Conservation (phyloP, 2,329 filamentous ascomycete genomes). For the Ascochyta koolunga region DNA sequence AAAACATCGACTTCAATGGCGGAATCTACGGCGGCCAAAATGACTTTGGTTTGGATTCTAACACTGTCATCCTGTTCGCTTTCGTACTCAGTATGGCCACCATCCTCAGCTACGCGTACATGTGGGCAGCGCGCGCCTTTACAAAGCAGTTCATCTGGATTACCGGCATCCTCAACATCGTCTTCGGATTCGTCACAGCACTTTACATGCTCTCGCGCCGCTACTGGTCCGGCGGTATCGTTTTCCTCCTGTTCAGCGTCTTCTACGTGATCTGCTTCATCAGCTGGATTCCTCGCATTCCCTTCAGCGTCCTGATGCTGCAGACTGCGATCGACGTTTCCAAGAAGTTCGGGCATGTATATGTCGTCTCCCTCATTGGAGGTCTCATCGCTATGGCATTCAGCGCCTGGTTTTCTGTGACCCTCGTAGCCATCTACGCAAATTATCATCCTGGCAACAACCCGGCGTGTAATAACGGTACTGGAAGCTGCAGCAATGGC, state of each 20-base stretch:
- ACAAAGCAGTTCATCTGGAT: conserved; percentile 94
- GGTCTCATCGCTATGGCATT: conserved; percentile 78
- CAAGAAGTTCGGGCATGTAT: conserved; percentile 83
- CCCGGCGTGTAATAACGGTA: conserved; percentile 59
- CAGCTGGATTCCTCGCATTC: conserved; percentile 85
- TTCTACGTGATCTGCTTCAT: conserved; percentile 85
- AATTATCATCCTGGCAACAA: conserved; percentile 75
- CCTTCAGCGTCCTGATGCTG: conserved; percentile 89
- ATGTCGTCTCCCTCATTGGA: conserved; percentile 81
- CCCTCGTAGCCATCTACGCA: conserved; percentile 83
- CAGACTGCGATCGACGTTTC: conserved; percentile 85
- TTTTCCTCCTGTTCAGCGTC: conserved; percentile 81
- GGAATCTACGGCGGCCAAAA: conserved; percentile 76
- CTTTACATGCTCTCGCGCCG: conserved; percentile 80
- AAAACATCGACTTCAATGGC: conserved; percentile 67
- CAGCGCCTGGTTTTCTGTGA: conserved; percentile 84
- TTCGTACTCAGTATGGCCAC: conserved; percentile 78
- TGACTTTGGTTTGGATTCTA: conserved; percentile 74
- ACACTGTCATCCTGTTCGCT: conserved; percentile 83
- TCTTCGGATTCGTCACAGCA: conserved; percentile 82
- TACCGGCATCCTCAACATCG: conserved; percentile 67
- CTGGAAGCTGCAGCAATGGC: conserved; percentile 70
- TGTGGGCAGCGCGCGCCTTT: conserved; percentile 75
- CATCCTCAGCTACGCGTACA: conserved; percentile 76
- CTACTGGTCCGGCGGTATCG: conserved; percentile 84